Percentiles rank a stretch among this genome's conserved stretches.
Conservation (phyloP, 1,284 basidiomycete species). For the Serendipita sp. region DNA sequence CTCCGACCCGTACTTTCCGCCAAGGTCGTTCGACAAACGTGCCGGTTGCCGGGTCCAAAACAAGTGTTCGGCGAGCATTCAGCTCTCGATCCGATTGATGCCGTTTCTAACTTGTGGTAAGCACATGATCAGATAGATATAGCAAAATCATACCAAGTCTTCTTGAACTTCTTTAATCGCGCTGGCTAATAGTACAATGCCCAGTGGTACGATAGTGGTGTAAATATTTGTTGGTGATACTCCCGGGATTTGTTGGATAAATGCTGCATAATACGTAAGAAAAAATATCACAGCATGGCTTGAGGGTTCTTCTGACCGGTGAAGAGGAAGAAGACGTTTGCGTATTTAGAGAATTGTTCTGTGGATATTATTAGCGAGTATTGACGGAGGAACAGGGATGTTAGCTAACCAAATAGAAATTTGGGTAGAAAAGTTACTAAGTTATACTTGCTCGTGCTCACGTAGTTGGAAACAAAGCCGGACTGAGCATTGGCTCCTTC, state of each 20-base stretch:
- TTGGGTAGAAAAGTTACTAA: conserved; percentile 80
- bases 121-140: background rate
- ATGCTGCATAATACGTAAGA: conserved; percentile 32
- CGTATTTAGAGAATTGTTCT: conserved; percentile 99
- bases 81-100: conserved; percentile 90
- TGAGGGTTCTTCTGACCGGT: conserved; percentile 31
- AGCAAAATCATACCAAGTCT: conserved; percentile 42
- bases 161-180: conserved; percentile 95
- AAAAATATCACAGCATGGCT: background rate
- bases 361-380: conserved; percentile 14
- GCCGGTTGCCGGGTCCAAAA: conserved; percentile 44
- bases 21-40: conserved; percentile 71
- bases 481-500: conserved; percentile 39
- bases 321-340: conserved; percentile 98
- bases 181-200: conserved; percentile 82
- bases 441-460: conserved; percentile 95
- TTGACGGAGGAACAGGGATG: background rate
- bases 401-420: conserved; percentile 68
- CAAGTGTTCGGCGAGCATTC: conserved; percentile 72
- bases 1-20: conserved; percentile 83
- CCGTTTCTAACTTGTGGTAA: conserved; percentile 44
- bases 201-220: conserved; percentile 90
- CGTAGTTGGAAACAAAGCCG: conserved; percentile 69
- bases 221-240: conserved; percentile 94
- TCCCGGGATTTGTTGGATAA: conserved; percentile 94